Conservation (phyloP, 208 protist genomes). For the Acanthamoeba sp. region DNA sequence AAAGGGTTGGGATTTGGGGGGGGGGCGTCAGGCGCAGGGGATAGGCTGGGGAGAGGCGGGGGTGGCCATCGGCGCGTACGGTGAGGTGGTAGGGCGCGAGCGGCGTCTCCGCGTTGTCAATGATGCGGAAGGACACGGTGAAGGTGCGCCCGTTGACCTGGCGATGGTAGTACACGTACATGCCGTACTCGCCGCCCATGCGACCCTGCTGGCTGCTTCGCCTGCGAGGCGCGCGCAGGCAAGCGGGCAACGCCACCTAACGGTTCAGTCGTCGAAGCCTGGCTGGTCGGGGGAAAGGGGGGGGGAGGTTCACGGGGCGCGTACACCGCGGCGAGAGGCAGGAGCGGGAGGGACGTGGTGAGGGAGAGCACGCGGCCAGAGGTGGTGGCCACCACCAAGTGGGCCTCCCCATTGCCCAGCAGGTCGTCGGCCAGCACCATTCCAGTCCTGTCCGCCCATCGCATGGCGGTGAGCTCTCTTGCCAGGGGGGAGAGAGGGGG, state of each 20-base stretch:
- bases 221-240: not conserved
- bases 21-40: no score
- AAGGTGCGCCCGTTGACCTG: not conserved
- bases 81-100: constrained; percentile 28
- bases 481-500: not conserved
- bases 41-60: no score
- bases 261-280: no score
- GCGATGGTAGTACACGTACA: not conserved
- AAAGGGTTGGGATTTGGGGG: no score
- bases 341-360: not conserved
- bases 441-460: not conserved
- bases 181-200: constrained; percentile 21
- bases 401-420: constrained; percentile 92
- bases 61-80: not conserved
- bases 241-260: no score
- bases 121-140: not conserved
- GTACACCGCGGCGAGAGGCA: constrained; percentile 29
- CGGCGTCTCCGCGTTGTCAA: not conserved
- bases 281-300: no score
- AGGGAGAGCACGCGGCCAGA: not conserved
- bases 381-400: constrained; percentile 91
- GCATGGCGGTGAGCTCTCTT: not conserved
- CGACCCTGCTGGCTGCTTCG: constrained; percentile 1
- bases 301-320: no score
- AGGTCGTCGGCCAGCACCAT: constrained; percentile 94